A percentile compares a stretch with the other conserved stretches of the same genome.
Conservation (phyloP, 1,284 basidiomycete species). For the Cryptococcus sp. region DNA sequence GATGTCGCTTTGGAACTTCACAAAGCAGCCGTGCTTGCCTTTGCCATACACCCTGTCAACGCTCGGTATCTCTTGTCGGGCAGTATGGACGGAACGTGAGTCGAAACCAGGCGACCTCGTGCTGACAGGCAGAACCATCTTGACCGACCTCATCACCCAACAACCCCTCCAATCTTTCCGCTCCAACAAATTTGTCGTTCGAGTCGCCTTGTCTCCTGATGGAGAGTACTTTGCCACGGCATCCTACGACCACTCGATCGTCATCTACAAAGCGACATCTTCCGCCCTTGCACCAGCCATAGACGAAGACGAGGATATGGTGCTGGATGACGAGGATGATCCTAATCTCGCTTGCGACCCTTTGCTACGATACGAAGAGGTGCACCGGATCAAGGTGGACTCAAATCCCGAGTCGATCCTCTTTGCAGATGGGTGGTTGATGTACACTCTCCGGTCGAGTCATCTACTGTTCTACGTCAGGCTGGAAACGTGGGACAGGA, state of each 20-base stretch:
- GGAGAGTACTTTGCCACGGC: conserved; percentile 41
- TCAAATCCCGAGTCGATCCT: conserved; percentile 44
- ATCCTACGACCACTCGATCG: conserved; percentile 43
- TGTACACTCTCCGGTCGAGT: conserved; percentile 38
- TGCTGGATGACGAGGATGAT: conserved; percentile 35
- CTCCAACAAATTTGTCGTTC: conserved; percentile 42
- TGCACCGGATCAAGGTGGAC: conserved; percentile 25
- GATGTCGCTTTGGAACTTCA: conserved; percentile 36
- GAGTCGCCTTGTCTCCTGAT: conserved; percentile 37
- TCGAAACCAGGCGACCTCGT: background rate
- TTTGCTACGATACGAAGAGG: conserved; percentile 27
- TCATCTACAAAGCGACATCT: conserved; percentile 26
- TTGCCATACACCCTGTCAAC: conserved; percentile 40
- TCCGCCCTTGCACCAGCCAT: conserved; percentile 1
- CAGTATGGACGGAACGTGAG: conserved; percentile 46
- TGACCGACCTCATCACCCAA: conserved; percentile 40
- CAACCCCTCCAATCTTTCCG: conserved; percentile 37
- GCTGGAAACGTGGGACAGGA: conserved; percentile 12
- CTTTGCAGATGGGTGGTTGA: conserved; percentile 27
- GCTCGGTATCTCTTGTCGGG: conserved; percentile 40
- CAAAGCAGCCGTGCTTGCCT: conserved; percentile 41
- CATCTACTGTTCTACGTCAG: conserved; percentile 17
- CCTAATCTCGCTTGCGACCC: conserved; percentile 33
- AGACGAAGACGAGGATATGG: conserved; percentile 17
- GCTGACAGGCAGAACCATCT: conserved; percentile 17